Evolutionary conservation across 2,329 filamentous ascomycete genomes (phyloP).

Genomic region (Purpureocillium takamizusanense): DNA sequence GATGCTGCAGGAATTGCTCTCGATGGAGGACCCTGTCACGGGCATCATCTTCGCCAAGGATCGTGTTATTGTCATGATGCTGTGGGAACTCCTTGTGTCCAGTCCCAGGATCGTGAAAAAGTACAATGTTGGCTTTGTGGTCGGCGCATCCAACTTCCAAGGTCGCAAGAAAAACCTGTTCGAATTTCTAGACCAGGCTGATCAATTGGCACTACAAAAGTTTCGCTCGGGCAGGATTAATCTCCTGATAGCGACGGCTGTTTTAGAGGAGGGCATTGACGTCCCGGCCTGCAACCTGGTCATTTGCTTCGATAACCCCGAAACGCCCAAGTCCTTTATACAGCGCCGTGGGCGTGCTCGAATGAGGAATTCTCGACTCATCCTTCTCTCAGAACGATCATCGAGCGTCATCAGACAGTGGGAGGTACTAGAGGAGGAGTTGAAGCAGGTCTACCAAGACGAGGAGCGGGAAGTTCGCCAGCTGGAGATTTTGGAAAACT

Average conservation of each 20-base stretch:
- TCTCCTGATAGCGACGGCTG: conserved; percentile 52
- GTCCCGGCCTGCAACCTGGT: conserved; percentile 56
- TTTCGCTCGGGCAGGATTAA: conserved; percentile 48
- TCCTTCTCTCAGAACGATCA: conserved; percentile 31
- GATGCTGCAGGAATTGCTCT: conserved; percentile 43
- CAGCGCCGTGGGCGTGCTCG: conserved; percentile 47
- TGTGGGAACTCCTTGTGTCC: conserved; percentile 46
- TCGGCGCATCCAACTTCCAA: conserved; percentile 38
- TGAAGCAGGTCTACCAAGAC: conserved; percentile 62
- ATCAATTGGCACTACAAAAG: conserved; percentile 25
- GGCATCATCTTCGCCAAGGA: conserved; percentile 63
- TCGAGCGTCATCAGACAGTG: conserved; percentile 37
- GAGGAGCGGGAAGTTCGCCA: conserved; percentile 43
- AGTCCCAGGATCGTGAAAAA: conserved; percentile 37
- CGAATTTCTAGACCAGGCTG: conserved; percentile 22
- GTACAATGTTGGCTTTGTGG: conserved; percentile 44
- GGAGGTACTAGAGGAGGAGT: conserved; percentile 59
- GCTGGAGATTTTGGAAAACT: conserved; percentile 38
- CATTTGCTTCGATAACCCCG: conserved; percentile 43
- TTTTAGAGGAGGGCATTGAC: conserved; percentile 61
- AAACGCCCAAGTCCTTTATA: conserved; percentile 47
- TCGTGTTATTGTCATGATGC: conserved; percentile 48
- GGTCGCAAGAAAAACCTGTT: conserved; percentile 30
- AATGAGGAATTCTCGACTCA: conserved; percentile 39
- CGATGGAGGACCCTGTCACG: conserved; percentile 30